These are phyloP conservation scores for Ascocoryne sarcoides DNA, from an alignment of 2,329 filamentous ascomycete species.

Conservation along the genomic window DNA sequence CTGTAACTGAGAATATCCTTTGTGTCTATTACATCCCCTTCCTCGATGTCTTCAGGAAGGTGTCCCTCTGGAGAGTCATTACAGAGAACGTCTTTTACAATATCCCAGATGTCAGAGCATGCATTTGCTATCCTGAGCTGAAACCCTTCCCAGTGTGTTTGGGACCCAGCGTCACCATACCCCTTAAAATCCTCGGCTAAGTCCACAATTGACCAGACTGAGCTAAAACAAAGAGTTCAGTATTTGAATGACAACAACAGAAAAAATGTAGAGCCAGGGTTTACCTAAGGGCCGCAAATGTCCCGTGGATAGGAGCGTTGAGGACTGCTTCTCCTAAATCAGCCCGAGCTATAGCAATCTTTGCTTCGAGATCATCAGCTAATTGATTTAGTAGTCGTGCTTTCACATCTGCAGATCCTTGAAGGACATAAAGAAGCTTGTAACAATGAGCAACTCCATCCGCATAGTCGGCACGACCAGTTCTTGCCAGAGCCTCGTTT, in stretches of 20 bases:
- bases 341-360: slow-evolving; percentile 51
- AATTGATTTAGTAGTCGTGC: slow-evolving; percentile 48
- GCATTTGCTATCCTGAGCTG: slow-evolving; percentile 49
- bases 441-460: slow-evolving; percentile 79
- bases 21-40: slow-evolving; percentile 62
- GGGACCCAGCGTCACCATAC: neutral
- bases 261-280: neutral
- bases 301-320: slow-evolving; percentile 58
- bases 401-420: slow-evolving; percentile 34
- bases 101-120: slow-evolving; percentile 65
- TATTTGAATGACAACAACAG: too few relatives aligned
- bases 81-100: slow-evolving; percentile 71
- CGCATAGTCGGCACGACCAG: slow-evolving; percentile 81
- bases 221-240: neutral
- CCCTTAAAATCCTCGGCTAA: slow-evolving; percentile 2
- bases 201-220: neutral
- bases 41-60: slow-evolving; percentile 66
- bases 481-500: slow-evolving; percentile 52
- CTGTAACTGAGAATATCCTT: slow-evolving; percentile 92
- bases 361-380: slow-evolving; percentile 52
- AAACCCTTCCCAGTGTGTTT: slow-evolving; percentile 12
- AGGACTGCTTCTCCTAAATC: slow-evolving; percentile 60
- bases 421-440: slow-evolving; percentile 57
- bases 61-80: slow-evolving; percentile 92
- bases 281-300: slow-evolving; percentile 58